Conservation (phyloP, 305 asterid genomes). For the Fraxinus greggii region DNA sequence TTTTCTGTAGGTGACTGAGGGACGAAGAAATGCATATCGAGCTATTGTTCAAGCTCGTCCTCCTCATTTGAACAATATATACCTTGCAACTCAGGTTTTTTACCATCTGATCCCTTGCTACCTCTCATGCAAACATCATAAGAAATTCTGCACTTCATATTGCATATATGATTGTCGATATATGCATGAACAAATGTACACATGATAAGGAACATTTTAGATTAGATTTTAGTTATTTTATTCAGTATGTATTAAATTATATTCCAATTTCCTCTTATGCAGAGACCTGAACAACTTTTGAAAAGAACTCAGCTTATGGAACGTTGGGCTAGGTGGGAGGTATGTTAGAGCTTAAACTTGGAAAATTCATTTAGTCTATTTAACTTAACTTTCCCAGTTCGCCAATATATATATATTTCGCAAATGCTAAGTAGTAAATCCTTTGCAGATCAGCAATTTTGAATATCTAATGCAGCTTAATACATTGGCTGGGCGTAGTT, state of each 20-base stretch:
- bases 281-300: conserved; percentile 97
- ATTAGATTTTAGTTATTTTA: conserved; percentile 20
- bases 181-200: conserved; percentile 12
- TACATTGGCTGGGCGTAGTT: conserved; percentile 97
- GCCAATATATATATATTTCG: background rate
- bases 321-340: conserved; percentile 99
- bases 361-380: conserved; percentile 22
- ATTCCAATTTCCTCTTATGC: conserved; percentile 36
- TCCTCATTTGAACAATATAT: conserved; percentile 90
- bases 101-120: conserved; percentile 25
- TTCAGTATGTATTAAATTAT: conserved; percentile 21
- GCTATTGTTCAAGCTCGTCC: conserved; percentile 99
- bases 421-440: conserved; percentile 25
- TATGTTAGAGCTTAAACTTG: conserved; percentile 40
- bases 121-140: conserved; percentile 24
- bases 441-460: conserved; percentile 93
- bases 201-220: conserved; percentile 17
- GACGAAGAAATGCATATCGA: conserved; percentile 83
- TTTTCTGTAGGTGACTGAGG: conserved; percentile 69
- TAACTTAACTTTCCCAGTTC: conserved; percentile 20
- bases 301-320: conserved; percentile 99
- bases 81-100: conserved; percentile 96
- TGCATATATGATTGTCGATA: conserved; percentile 16
- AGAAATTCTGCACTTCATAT: conserved; percentile 10
- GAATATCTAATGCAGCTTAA: conserved; percentile 98